Conservation (phyloP, 345 rosid species). For the Toxicodendron radicans region DNA sequence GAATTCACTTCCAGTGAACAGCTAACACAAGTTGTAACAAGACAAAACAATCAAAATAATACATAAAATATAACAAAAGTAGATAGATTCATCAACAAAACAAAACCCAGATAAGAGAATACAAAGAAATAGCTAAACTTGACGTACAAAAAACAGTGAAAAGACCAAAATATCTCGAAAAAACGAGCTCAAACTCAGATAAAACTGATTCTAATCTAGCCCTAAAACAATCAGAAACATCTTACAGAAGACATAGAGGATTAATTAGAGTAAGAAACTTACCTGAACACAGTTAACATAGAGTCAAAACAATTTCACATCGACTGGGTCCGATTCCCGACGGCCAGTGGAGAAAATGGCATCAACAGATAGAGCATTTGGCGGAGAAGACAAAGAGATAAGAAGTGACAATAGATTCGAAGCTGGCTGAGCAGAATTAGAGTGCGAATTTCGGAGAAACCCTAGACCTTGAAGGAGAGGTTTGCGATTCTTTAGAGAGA, state of each 20-base stretch:
- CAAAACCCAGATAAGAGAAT: conserved; percentile 39
- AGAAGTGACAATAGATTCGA: conserved; percentile 34
- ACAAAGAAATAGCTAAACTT: conserved; percentile 30
- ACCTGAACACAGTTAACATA: conserved; percentile 27
- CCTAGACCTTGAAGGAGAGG: conserved; percentile 46
- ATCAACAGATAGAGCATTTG: conserved; percentile 35
- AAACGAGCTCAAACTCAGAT: conserved; percentile 33
- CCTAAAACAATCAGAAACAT: conserved; percentile 21
- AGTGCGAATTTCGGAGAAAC: conserved; percentile 56
- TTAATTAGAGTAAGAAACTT: conserved; percentile 23
- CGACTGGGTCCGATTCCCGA: conserved; percentile 37
- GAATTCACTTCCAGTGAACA: conserved; percentile 41
- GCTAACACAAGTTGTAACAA: conserved; percentile 26
- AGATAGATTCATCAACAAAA: conserved; percentile 35
- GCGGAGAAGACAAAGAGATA: conserved; percentile 22
- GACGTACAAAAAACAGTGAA: conserved; percentile 59
- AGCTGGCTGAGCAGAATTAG: conserved; percentile 38
- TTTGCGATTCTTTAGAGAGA: conserved; percentile 49
- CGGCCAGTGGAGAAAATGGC: conserved; percentile 40
- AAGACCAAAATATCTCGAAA: conserved; percentile 39
- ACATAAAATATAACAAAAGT: conserved; percentile 40
- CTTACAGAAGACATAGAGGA: conserved; percentile 1
- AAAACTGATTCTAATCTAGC: conserved; percentile 20
- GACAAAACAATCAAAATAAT: conserved; percentile 23
- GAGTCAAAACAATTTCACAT: conserved; percentile 19